Base-by-base conservation (phyloP, 2,329 filamentous ascomycete species). In the Penicillium sp. region DNA sequence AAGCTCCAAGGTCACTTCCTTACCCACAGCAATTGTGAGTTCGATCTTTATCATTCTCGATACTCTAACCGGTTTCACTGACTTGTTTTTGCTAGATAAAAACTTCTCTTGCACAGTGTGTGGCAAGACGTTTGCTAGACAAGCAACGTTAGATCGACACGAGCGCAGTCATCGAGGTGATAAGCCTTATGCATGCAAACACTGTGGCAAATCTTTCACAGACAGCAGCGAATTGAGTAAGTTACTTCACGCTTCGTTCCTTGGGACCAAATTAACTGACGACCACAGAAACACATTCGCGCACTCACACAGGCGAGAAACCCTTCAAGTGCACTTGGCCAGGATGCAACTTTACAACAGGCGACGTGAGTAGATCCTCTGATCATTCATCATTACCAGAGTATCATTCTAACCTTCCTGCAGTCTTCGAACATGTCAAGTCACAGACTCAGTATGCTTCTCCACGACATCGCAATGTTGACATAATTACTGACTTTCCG, bases 351-450 rank as follows among this genome's bases (percentile, higher is more conserved):
- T 77, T 77, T 48, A 68, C 75, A 46, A 77, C 74, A 5, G 74
- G 74, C 48, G 74, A 77, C 65, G 74, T 76, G 65, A 64, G 72
- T 60, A 27, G 24, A 27, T 58, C 29, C 18, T 31, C n/a, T 16
- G n/a, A 27, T 16, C n/a, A 5, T 38, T 18, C n/a, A 18, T 11
- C 13, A 24, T 8, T 3, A 9, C 3, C 29, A 34, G n/a, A 27
- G 34, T 9, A 13, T 27, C 9, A 27, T 10, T 21, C 56, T 60
- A 45, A 60, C 44, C 16, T 34, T 3, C 8, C 10, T 2, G 14
- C 43, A 76, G 74, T 77, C 74, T 21, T 76, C 74, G 6, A 76
- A 76, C 53, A 76, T 76, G 74, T 76, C 74, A 1, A 76, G 74
- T 32, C 74, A 77, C 51, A 69, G 73, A 58, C 61, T 77, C 27